A percentile compares a stretch with the other conserved stretches of the same genome.
phyloP scores from a whole-genome alignment of 2,329 filamentous ascomycete genomes.

The Penicillium sp. region DNA sequence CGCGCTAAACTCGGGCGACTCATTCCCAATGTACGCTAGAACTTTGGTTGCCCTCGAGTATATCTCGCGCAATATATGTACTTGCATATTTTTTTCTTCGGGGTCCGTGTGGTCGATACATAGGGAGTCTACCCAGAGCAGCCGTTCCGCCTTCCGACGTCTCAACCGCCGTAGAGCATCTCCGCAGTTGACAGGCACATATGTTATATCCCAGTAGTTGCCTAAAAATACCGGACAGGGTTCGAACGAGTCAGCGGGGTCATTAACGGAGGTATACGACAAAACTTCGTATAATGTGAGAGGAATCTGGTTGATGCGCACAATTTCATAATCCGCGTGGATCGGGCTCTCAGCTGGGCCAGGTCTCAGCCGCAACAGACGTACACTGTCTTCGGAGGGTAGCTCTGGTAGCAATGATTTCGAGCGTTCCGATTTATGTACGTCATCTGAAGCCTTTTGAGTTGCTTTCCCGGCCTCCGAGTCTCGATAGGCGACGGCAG shows the following conservation, averaged over 20 bases:
- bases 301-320: constrained; percentile 1
- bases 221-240: constrained; percentile 9
- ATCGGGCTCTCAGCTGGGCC: neutral
- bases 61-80: neutral
- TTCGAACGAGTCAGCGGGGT: neutral
- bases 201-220: constrained; percentile 7
- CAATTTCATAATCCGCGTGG: neutral
- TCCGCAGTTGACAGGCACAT: neutral
- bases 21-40: constrained; percentile 8
- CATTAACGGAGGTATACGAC: constrained; percentile 2
- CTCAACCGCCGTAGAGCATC: constrained; percentile 1
- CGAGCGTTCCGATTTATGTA: neutral
- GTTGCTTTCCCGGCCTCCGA: too few species aligned
- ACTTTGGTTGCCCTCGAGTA: constrained; percentile 8
- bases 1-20: neutral
- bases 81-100: neutral
- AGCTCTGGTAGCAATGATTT: neutral
- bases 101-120: neutral
- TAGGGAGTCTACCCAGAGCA: constrained; percentile 11
- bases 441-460: too few species aligned
- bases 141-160: neutral
- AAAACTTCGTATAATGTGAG: constrained; percentile 3
- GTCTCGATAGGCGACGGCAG: neutral
- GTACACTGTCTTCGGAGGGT: constrained; percentile 10
- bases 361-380: constrained; percentile 3